These are phyloP conservation scores for Euphorbia pulcherrima DNA, from an alignment of 345 rosid species.

Conservation along the genomic window DNA sequence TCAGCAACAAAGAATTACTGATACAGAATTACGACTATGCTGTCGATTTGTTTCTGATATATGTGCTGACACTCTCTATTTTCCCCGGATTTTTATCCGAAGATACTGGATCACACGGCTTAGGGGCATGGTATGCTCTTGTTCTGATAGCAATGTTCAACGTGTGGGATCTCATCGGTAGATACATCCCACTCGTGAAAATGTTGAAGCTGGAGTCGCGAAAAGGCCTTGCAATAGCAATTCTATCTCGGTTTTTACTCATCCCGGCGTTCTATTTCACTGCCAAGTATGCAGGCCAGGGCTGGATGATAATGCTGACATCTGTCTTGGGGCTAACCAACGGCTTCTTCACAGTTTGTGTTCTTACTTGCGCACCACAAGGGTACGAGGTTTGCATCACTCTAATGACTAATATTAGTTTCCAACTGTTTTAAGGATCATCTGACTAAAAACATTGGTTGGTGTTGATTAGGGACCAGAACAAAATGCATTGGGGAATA, in stretches of 20 bases:
- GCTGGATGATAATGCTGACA: slow-evolving; percentile 81
- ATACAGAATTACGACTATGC: slow-evolving; percentile 56
- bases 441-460: not conserved
- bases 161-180: slow-evolving; percentile 55
- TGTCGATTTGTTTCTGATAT: slow-evolving; percentile 53
- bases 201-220: slow-evolving; percentile 49
- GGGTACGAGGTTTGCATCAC: slow-evolving; percentile 66
- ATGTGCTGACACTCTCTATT: slow-evolving; percentile 59
- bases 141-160: slow-evolving; percentile 73
- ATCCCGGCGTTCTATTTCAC: slow-evolving; percentile 78
- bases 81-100: slow-evolving; percentile 86
- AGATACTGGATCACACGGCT: slow-evolving; percentile 65
- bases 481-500: slow-evolving; percentile 63
- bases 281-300: slow-evolving; percentile 68
- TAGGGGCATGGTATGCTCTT: slow-evolving; percentile 70
- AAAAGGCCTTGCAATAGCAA: slow-evolving; percentile 42
- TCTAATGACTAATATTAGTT: not conserved
- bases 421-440: not conserved
- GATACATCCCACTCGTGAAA: slow-evolving; percentile 54
- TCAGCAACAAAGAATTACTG: slow-evolving; percentile 50
- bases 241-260: slow-evolving; percentile 47
- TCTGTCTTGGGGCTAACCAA: slow-evolving; percentile 66
- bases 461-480: slow-evolving; percentile 51
- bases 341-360: slow-evolving; percentile 71
- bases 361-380: slow-evolving; percentile 71